Evolutionary conservation across 768 basidiomycete genomes (phyloP), one percentile per base, ranked within the genome.

Genomic region (Mycena filopes): DNA sequence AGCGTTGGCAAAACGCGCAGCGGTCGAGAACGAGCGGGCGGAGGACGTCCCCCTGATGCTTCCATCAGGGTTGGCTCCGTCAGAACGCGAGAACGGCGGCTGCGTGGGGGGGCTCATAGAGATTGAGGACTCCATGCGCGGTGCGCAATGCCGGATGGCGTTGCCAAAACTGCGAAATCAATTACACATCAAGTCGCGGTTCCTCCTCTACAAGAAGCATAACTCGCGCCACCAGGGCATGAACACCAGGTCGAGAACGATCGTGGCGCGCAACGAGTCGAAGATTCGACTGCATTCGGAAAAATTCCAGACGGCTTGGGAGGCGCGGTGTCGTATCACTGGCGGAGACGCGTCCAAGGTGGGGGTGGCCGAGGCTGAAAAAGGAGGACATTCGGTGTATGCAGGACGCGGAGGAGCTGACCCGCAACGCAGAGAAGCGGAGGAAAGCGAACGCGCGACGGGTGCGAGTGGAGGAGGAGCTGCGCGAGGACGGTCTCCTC

Each of bases 291-390:
- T 49, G 0, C 50, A 58, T 26, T 55, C 61, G 13, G 60, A 67
- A 42, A 70, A 55, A 18, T 72, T 63, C 49, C 56, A 55, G 16
- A 41, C 10, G 2, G 69, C 66, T 12, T 60, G 63, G 41, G n/a
- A 29, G 16, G 66, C 71, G 6, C 4, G 40, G 25, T 38, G 23
- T 1, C 18, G 23, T 20, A 40, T 67, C 1, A 29, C 38, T 18
- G 54, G 46, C 6, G 65, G 60, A 7, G 41, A 41, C n/a, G 40
- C 23, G 36, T 29, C 13, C 23, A 29, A 16, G 42, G 60, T 66
- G n/a, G 23, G 65, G 51, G 21, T 60, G 48, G 48, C 25, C 21
- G 13, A 26, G 16, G 10, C 23, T 65, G 28, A 18, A 26, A 7
- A 58, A 47, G 50, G 63, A 59, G 40, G 63, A 65, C 23, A 53